Conservation (phyloP, 495 filamentous ascomycete species). For the Aspergillus incahuasiensis region DNA sequence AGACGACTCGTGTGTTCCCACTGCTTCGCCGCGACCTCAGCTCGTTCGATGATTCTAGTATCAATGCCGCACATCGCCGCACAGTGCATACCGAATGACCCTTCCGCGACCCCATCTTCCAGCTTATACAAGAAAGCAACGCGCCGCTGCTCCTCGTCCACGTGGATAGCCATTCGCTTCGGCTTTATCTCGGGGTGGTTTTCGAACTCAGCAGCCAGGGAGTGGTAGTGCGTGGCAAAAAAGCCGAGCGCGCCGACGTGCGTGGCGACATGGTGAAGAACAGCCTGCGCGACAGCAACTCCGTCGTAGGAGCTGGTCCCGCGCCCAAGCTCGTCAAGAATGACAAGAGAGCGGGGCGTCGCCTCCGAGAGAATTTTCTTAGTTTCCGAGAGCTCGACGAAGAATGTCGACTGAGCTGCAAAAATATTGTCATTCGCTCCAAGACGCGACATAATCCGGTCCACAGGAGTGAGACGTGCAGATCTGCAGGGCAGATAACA, state of each 20-base stretch:
- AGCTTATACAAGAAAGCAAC: constrained; percentile 96
- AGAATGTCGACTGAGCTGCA: constrained; percentile 95
- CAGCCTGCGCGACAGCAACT: constrained; percentile 92
- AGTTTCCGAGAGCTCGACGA: constrained; percentile 95
- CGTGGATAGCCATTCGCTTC: constrained; percentile 87
- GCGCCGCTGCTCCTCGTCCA: constrained; percentile 75
- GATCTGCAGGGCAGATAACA: constrained; percentile 84
- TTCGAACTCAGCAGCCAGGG: constrained; percentile 83
- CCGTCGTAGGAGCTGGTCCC: constrained; percentile 94
- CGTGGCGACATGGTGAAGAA: constrained; percentile 89
- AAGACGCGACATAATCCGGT: constrained; percentile 98
- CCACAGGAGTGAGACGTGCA: constrained; percentile 83
- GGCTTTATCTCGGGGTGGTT: constrained; percentile 80
- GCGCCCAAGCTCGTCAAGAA: constrained; percentile 94
- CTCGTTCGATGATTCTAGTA: constrained; percentile 72
- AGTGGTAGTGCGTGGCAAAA: constrained; percentile 98
- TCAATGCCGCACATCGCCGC: constrained; percentile 97
- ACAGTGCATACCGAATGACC: constrained; percentile 99
- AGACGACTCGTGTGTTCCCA: constrained; percentile 94
- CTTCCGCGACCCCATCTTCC: constrained; percentile 92
- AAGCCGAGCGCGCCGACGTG: constrained; percentile 92
- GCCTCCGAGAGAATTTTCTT: constrained; percentile 98
- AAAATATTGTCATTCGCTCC: constrained; percentile 99
- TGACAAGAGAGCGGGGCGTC: constrained; percentile 90
- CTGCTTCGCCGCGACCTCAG: constrained; percentile 83